phyloP scores from a whole-genome alignment of 352 stramenopile species.

The Phytophthora cryptogea region DNA sequence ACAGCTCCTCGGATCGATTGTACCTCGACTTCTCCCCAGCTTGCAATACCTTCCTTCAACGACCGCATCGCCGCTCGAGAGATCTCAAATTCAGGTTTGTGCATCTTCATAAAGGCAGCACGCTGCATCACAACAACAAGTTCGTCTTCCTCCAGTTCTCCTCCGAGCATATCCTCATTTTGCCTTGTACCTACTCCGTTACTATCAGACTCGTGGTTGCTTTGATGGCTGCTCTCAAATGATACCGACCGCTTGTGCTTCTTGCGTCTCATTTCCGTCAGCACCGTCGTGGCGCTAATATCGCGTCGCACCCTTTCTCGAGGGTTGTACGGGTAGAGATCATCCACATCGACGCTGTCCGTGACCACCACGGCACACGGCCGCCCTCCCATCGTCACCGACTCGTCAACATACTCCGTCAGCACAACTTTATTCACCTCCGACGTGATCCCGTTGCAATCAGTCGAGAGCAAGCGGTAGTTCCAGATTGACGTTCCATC shows the following conservation, averaged over 20 bases:
- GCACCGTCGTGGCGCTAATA: constrained; percentile 9
- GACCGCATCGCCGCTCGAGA: constrained; percentile 23
- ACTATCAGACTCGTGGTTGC: neutral
- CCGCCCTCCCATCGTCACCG: constrained; percentile 10
- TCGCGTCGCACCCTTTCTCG: constrained; percentile 6
- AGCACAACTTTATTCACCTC: constrained; percentile 32
- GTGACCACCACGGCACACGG: constrained; percentile 14
- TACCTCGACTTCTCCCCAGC: constrained; percentile 38
- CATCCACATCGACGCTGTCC: constrained; percentile 12
- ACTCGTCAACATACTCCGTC: constrained; percentile 35
- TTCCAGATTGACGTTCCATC: no score
- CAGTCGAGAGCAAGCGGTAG: no score
- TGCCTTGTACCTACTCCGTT: neutral
- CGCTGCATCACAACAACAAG: constrained; percentile 21
- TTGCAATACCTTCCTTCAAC: constrained; percentile 37
- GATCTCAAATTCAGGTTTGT: constrained; percentile 32
- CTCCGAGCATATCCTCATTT: neutral
- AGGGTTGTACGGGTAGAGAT: constrained; percentile 12
- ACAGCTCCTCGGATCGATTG: constrained; percentile 38
- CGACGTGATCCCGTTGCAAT: constrained; percentile 23
- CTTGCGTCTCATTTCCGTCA: constrained; percentile 12
- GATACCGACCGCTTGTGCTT: constrained; percentile 8
- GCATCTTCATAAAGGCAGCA: constrained; percentile 16
- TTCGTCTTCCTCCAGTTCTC: constrained; percentile 5
- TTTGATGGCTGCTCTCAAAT: neutral